Percentiles rank a stretch among this genome's conserved stretches.
Evolutionary conservation across 768 basidiomycete species (phyloP).

Genomic region (Phaffia australis): DNA sequence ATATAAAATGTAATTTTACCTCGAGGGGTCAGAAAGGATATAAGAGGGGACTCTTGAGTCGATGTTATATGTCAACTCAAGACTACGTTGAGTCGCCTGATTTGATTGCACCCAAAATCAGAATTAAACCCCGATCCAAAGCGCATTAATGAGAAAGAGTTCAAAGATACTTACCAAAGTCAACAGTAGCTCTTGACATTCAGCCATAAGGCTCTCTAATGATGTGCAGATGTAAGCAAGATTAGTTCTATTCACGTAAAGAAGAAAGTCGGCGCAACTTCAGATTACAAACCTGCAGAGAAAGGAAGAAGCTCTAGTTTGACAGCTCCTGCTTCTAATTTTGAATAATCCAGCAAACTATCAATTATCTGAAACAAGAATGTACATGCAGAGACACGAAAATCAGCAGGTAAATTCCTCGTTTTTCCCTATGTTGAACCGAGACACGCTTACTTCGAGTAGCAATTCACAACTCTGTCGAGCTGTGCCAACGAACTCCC

Average conservation of each 20-base stretch:
- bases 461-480: constrained; percentile 67
- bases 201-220: constrained; percentile 62
- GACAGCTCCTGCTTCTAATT: constrained; percentile 51
- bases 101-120: background rate
- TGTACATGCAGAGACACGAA: no score
- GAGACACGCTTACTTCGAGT: constrained; percentile 42
- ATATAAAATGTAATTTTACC: background rate
- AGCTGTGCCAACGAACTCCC: constrained; percentile 53
- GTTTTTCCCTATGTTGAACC: no score
- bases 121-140: background rate
- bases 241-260: no score
- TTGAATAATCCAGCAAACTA: constrained; percentile 67
- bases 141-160: no score
- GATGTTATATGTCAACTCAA: constrained; percentile 63
- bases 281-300: constrained; percentile 5
- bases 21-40: background rate
- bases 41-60: constrained; percentile 32
- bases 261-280: no score
- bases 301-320: constrained; percentile 61
- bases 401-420: no score
- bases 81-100: constrained; percentile 32
- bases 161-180: no score
- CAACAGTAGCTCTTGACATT: constrained; percentile 60
- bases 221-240: constrained; percentile 26
- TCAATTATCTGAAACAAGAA: constrained; percentile 51